These are phyloP conservation scores for Leishmania tarentolae DNA, from an alignment of 208 protist species.

Conservation along the genomic window DNA sequence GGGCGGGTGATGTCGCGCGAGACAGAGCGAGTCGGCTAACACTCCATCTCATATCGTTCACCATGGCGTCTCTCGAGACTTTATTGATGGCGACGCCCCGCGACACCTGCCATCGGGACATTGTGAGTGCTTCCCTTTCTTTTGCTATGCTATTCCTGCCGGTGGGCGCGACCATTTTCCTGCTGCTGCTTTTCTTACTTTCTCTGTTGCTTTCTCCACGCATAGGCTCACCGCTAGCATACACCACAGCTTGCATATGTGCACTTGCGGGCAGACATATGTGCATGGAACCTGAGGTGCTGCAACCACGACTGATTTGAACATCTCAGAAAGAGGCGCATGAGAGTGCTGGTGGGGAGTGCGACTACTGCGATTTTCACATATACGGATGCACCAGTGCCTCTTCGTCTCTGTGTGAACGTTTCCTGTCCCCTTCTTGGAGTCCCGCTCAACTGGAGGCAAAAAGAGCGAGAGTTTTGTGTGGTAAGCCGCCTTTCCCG, in stretches of 20 bases:
- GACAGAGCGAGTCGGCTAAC: background rate
- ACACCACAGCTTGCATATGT: background rate
- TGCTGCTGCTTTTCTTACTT: background rate
- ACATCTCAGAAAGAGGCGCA: background rate
- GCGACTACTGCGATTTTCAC: background rate
- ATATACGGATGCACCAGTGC: background rate
- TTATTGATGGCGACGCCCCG: background rate
- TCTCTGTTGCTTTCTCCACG: background rate
- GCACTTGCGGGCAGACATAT: background rate
- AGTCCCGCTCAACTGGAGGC: background rate
- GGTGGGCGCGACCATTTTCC: too few relatives aligned
- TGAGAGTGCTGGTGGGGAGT: background rate
- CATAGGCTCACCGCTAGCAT: background rate
- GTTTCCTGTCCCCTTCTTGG: background rate
- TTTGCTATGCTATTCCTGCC: background rate
- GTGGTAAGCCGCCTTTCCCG: background rate
- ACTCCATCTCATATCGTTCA: background rate
- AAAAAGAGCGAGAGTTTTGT: background rate
- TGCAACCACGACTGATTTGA: background rate
- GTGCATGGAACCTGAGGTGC: background rate
- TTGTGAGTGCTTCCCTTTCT: background rate
- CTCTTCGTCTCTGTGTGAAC: background rate
- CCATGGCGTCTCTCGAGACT: background rate
- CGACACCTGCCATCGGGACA: background rate
- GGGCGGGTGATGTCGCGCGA: background rate